Conservation (phyloP, 306 rosid species). For the Fragaria iinumae region DNA sequence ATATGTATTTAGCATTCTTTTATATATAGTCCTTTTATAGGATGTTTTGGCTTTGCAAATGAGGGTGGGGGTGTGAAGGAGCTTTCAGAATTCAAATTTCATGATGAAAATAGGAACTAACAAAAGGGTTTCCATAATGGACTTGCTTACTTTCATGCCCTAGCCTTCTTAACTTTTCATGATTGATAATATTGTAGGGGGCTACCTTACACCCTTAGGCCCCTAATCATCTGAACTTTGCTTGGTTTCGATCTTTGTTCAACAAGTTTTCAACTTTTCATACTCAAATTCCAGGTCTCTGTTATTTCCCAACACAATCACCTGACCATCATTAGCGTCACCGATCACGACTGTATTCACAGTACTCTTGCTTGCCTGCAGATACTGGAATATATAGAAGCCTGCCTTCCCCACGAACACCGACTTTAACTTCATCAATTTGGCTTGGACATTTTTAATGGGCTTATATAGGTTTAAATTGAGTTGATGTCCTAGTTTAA, state of each 20-base stretch:
- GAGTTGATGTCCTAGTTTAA: not conserved
- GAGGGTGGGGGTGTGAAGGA: slow-evolving; percentile 23
- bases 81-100: slow-evolving; percentile 23
- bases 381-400: not conserved
- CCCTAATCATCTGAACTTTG: not conserved
- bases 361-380: not conserved
- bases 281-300: not conserved
- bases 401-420: not conserved
- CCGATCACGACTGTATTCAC: not conserved
- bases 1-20: not conserved
- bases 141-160: slow-evolving; percentile 29
- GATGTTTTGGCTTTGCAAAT: not conserved
- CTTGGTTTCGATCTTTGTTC: slow-evolving; percentile 18
- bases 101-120: slow-evolving; percentile 38
- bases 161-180: slow-evolving; percentile 37
- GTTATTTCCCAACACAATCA: slow-evolving; percentile 5
- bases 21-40: not conserved
- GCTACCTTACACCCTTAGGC: slow-evolving; percentile 17
- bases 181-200: slow-evolving; percentile 25
- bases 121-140: slow-evolving; percentile 30
- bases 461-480: not conserved
- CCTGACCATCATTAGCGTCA: slow-evolving; percentile 5
- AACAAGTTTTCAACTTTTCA: slow-evolving; percentile 19
- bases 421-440: not conserved
- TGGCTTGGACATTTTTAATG: not conserved